These are phyloP conservation scores for Aspergillus bridgeri DNA, from an alignment of 495 filamentous ascomycete genomes.

Conservation along the genomic window DNA sequence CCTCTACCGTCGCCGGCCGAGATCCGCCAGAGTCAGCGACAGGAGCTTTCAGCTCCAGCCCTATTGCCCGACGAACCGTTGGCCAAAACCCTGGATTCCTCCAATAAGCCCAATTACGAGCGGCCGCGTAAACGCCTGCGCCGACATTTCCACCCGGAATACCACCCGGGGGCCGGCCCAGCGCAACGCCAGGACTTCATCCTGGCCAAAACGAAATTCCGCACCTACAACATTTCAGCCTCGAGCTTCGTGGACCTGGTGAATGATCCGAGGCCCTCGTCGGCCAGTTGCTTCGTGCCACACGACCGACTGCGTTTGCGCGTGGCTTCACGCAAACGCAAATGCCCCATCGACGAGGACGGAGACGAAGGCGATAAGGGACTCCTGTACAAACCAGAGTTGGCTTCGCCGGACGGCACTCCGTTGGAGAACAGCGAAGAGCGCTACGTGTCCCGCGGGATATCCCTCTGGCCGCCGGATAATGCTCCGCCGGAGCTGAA, in stretches of 20 bases:
- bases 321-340: slow-evolving; percentile 44
- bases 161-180: slow-evolving; percentile 38
- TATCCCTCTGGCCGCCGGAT: slow-evolving; percentile 59
- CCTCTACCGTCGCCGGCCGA: slow-evolving; percentile 48
- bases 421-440: slow-evolving; percentile 37
- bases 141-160: slow-evolving; percentile 43
- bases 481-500: slow-evolving; percentile 45
- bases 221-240: slow-evolving; percentile 55
- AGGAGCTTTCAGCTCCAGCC: slow-evolving; percentile 5
- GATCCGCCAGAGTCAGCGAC: slow-evolving; percentile 13
- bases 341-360: slow-evolving; percentile 37
- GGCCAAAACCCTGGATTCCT: slow-evolving; percentile 24
- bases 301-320: slow-evolving; percentile 53
- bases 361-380: slow-evolving; percentile 31
- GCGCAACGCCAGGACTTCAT: slow-evolving; percentile 46
- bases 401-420: slow-evolving; percentile 21
- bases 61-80: slow-evolving; percentile 31
- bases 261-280: slow-evolving; percentile 45
- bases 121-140: slow-evolving; percentile 38
- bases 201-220: slow-evolving; percentile 55
- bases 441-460: slow-evolving; percentile 47
- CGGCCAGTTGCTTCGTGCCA: slow-evolving; percentile 30
- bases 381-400: slow-evolving; percentile 34
- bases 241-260: slow-evolving; percentile 67
- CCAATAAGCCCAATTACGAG: slow-evolving; percentile 37